Base-by-base conservation (phyloP, 441 rosid species). In the Aquilaria agallochum region DNA sequence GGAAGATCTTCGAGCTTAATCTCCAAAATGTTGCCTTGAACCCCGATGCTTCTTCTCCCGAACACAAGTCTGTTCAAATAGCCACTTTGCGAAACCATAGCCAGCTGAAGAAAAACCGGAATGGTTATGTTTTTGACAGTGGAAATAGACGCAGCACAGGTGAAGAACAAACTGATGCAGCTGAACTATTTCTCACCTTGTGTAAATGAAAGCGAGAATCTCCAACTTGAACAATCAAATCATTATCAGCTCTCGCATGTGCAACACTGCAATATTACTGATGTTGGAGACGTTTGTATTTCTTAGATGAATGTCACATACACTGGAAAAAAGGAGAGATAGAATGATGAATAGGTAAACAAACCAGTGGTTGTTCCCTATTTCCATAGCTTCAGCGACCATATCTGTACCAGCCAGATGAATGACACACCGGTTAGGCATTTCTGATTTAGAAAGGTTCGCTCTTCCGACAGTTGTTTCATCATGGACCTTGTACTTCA, bases 61-160 rank as follows among this genome's bases (percentile, higher is more conserved):
- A 77, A 77, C 2, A 76, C 79, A 66, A 78, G 59, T 76, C 85
- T 74, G 42, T 71, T 84, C 48, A 87, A 54, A 49, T 76, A 80
- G 45, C 74, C 88, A 71, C 88, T 82, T 73, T 70, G 77, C 9
- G 90, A 78, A 5, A 77, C 80, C 84, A 87, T 72, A 31, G 86
- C 70, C 50, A 84, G 75, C 93, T 87, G 78, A 67, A 59, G 11
- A 31, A 50, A 9, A 30, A 34, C 6, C 6, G 40, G 40, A 34
- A 34, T 6, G 27, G 27, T 20, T 58, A 36, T 55, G 14, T 44
- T 32, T 32, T n/a, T 27, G 10, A 34, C 49, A 33, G 3, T 56
- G 45, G 27, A 20, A 20, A 1, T 20, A 20, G 27, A 20, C 27
- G 27, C 27, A 20, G 27, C 27, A 56, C 5, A n/a, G 3, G 14